Conservation (phyloP, 495 filamentous ascomycete species). For the Hamigera avellanea region DNA sequence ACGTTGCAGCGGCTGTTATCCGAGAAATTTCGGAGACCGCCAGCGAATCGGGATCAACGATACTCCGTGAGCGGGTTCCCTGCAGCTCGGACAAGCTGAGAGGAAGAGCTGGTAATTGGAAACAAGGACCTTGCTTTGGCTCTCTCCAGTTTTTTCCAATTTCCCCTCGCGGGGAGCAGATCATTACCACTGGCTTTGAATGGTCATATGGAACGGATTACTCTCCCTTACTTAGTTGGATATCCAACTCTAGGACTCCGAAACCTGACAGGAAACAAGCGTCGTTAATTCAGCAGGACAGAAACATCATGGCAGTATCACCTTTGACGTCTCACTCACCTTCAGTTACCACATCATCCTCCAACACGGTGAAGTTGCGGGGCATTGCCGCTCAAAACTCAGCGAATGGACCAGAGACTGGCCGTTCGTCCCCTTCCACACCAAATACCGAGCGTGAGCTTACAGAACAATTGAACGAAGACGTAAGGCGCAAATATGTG, state of each 20-base stretch:
- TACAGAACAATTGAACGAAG: constrained; percentile 79
- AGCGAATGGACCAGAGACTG: constrained; percentile 6
- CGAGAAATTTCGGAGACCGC: constrained; percentile 24
- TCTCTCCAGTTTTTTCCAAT: no score
- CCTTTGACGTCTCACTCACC: constrained; percentile 27
- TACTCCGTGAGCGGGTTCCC: constrained; percentile 15
- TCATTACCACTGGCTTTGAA: no score
- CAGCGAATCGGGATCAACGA: constrained; percentile 20
- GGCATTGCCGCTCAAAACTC: constrained; percentile 23
- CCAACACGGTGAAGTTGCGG: constrained; percentile 26
- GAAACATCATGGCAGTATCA: constrained; percentile 28
- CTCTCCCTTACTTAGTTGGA: not conserved
- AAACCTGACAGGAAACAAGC: not conserved
- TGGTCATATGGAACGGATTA: no score
- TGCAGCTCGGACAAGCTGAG: constrained; percentile 1
- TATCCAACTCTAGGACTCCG: constrained; percentile 1
- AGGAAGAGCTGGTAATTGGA: no score
- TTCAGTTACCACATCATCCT: constrained; percentile 19
- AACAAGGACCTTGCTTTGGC: no score
- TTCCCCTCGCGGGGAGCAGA: no score
- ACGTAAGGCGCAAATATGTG: constrained; percentile 75
- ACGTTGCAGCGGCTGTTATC: not conserved
- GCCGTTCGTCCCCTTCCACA: constrained; percentile 4
- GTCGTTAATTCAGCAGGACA: not conserved
- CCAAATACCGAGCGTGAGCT: constrained; percentile 42